phyloP scores from a whole-genome alignment of 2,329 filamentous ascomycete species.

The Microcyclospora pomicola region DNA sequence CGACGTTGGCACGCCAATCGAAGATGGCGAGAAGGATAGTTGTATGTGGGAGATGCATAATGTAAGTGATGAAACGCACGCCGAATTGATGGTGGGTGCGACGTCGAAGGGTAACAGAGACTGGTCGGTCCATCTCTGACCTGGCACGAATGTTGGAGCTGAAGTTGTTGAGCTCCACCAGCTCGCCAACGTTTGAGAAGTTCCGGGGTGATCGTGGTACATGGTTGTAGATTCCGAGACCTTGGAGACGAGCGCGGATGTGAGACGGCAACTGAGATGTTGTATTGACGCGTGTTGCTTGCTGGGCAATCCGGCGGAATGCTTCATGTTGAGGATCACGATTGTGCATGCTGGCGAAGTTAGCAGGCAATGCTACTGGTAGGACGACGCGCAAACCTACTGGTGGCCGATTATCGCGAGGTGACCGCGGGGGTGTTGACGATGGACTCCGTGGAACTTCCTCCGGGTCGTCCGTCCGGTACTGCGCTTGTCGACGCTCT shows the following conservation, averaged over 20 bases:
- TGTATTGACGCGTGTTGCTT: not conserved
- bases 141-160: too few relatives aligned
- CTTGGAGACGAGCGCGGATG: too few relatives aligned
- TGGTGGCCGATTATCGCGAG: not conserved
- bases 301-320: not conserved
- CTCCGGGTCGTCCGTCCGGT: conserved; percentile 7
- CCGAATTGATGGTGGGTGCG: not conserved
- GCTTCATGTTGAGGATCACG: not conserved
- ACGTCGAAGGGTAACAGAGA: too few relatives aligned
- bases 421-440: not conserved
- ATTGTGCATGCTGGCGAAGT: not conserved
- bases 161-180: too few relatives aligned
- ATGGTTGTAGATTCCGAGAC: too few relatives aligned
- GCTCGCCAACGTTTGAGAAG: too few relatives aligned
- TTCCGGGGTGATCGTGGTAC: too few relatives aligned
- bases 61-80: not conserved
- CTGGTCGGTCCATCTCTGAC: too few relatives aligned
- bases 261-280: too few relatives aligned
- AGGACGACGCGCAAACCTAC: not conserved
- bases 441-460: conserved; percentile 4
- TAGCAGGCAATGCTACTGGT: not conserved
- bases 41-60: not conserved
- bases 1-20: not conserved
- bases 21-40: not conserved
- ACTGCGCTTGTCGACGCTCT: conserved; percentile 1